Base-by-base conservation (phyloP, 768 basidiomycete genomes). In the Strobilomyces echinocephalus region DNA sequence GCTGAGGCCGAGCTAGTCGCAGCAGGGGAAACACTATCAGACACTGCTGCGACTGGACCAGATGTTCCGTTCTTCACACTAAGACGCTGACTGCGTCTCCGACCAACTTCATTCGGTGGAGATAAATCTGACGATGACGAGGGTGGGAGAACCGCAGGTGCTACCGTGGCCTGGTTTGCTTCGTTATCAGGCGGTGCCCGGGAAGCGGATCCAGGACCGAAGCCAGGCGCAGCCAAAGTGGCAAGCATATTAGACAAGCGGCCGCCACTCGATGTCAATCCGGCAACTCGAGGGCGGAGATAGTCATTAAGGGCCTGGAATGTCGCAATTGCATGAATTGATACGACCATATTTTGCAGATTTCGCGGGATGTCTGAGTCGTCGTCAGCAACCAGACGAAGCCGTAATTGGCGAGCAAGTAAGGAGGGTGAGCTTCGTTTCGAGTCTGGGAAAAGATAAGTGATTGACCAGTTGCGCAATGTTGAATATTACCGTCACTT, bases 221-320 rank as follows among this genome's bases (percentile, higher is more conserved):
- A 78, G 1, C 88, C 87, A 30, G 86, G 84, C 6, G 87, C 84
- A 8, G 89, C 84, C 52, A 95, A 76, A 15, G 93, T 88, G n/a
- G 94, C 91, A 44, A 97, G 81, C 87, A 95, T 93, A 45, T 86
- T 87, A 10, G 89, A 87, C 26, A 95, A 72, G 14, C 93, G 81
- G 28, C 78, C 76, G 28, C 78, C 76, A 52, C 79, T 74, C 9
- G 79, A 77, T 47, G 87, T 67, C 21, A 88, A 66, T 0, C 91
- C 90, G 7, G 91, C 76, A 31, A 97, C 86, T 4, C 92, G 82
- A 24, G 95, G 95, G 1, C 93, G 87, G 12, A 98, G 81, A 68
- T 97, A 99, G 68, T 97, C 95, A 63, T 97, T 91, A 30, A 98
- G 79, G 1, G 95, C 94, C 68, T 97, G 93, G 80, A 98, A 93